Evolutionary conservation across 179 eudicot genomes (phyloP).

Genomic region (Spergularia azorica): DNA sequence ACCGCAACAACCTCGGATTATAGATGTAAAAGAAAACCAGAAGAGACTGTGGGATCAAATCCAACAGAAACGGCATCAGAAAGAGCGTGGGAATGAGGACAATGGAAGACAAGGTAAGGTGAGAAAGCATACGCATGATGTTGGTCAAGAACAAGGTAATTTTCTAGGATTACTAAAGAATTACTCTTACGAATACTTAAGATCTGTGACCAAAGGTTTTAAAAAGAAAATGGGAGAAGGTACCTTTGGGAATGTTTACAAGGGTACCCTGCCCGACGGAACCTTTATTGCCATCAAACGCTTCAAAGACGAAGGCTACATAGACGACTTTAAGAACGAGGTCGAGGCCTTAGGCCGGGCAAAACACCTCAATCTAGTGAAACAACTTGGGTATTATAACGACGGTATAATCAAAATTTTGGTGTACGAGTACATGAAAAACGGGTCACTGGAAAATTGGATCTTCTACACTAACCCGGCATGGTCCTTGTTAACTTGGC

Average conservation of each 20-base stretch:
- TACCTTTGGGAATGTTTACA: not conserved
- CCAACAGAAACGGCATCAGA: no score
- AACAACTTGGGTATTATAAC: constrained; percentile 41
- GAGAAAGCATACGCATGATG: no score
- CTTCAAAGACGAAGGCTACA: not conserved
- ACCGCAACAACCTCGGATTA: not conserved
- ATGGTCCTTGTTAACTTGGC: constrained; percentile 16
- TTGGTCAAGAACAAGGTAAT: no score
- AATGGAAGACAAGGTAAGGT: no score
- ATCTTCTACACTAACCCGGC: constrained; percentile 24
- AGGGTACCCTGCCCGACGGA: not conserved
- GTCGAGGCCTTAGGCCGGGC: constrained; percentile 1
- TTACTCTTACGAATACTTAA: no score
- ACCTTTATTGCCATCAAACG: not conserved
- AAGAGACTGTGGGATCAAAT: no score
- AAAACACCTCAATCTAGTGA: constrained; percentile 48
- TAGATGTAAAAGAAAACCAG: no score
- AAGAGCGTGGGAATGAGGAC: no score
- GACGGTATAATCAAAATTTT: constrained; percentile 43
- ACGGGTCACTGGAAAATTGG: constrained; percentile 40
- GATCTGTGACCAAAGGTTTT: no score
- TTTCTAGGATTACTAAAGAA: no score
- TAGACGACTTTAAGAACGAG: constrained; percentile 13
- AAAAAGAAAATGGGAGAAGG: not conserved
- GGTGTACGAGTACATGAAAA: constrained; percentile 55